Conservation (phyloP, 257 asterid genomes). For the Nicotiana knightiana region DNA sequence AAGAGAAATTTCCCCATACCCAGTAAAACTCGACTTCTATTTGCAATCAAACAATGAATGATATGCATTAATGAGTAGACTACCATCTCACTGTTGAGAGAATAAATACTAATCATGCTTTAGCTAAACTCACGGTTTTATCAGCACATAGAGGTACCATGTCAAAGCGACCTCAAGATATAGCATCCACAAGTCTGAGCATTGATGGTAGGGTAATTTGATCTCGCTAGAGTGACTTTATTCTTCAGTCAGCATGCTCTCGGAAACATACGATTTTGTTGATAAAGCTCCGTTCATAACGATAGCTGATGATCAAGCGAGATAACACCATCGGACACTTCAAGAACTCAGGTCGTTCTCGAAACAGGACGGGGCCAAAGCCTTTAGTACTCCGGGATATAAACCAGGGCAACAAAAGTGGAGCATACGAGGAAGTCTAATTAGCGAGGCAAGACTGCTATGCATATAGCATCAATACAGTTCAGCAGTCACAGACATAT, state of each 20-base stretch:
- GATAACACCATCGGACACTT: not conserved
- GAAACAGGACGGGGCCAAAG: too few species aligned
- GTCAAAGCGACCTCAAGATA: not conserved
- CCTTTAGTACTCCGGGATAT: too few species aligned
- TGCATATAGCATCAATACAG: not conserved
- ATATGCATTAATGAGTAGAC: not conserved
- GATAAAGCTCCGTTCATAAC: constrained; percentile 52
- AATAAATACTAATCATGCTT: not conserved
- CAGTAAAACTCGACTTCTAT: not conserved
- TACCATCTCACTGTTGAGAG: not conserved
- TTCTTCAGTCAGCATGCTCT: constrained; percentile 54
- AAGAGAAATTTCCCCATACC: not conserved
- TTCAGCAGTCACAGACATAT: not conserved
- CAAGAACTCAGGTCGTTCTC: too few species aligned
- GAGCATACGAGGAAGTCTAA: not conserved
- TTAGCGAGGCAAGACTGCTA: not conserved
- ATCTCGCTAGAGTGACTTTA: not conserved
- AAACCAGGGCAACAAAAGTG: too few species aligned
- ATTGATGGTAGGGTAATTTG: not conserved
- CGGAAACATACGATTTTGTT: constrained; percentile 45
- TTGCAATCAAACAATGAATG: not conserved
- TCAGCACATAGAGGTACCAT: not conserved
- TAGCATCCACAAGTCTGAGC: not conserved
- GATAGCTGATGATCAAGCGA: constrained; percentile 34
- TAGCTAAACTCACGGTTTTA: not conserved